Percentiles rank a stretch among this genome's conserved stretches.
These are phyloP conservation scores for Vitis amurensis DNA, from an alignment of 164 flowering plant genomes.

Conservation along the genomic window DNA sequence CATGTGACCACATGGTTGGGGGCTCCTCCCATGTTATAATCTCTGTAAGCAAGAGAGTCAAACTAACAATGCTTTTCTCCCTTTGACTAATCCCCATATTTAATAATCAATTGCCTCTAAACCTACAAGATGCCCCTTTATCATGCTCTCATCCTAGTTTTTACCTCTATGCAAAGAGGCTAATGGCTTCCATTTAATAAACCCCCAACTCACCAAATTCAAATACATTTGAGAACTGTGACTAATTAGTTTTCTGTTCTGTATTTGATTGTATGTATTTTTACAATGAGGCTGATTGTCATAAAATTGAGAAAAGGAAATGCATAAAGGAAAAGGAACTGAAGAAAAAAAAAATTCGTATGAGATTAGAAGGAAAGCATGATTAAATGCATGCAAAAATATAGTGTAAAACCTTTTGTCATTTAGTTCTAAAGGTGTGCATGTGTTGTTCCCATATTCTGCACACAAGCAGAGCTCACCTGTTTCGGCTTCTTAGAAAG, in stretches of 20 bases:
- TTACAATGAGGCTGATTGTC: too few relatives aligned
- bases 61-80: slow-evolving; percentile 16
- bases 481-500: slow-evolving; percentile 35
- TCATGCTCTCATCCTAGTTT: neutral
- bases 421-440: slow-evolving; percentile 32
- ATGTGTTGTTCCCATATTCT: slow-evolving; percentile 47
- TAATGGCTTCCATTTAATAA: too few relatives aligned
- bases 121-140: neutral
- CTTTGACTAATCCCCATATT: slow-evolving; percentile 23
- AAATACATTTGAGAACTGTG: too few relatives aligned
- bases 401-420: slow-evolving; percentile 12
- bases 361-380: neutral
- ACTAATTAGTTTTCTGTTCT: too few relatives aligned
- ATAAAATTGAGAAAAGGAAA: too few relatives aligned
- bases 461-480: slow-evolving; percentile 33
- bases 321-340: too few relatives aligned
- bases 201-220: too few relatives aligned
- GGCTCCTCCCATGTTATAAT: slow-evolving; percentile 33
- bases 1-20: slow-evolving; percentile 58
- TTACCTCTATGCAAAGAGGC: neutral
- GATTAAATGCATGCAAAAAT: neutral
- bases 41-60: slow-evolving; percentile 24
- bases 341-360: too few relatives aligned
- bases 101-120: neutral
- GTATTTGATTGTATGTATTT: too few relatives aligned